Evolutionary conservation across 2,329 filamentous ascomycete species (phyloP).

Genomic region (Lecanosticta acicola): DNA sequence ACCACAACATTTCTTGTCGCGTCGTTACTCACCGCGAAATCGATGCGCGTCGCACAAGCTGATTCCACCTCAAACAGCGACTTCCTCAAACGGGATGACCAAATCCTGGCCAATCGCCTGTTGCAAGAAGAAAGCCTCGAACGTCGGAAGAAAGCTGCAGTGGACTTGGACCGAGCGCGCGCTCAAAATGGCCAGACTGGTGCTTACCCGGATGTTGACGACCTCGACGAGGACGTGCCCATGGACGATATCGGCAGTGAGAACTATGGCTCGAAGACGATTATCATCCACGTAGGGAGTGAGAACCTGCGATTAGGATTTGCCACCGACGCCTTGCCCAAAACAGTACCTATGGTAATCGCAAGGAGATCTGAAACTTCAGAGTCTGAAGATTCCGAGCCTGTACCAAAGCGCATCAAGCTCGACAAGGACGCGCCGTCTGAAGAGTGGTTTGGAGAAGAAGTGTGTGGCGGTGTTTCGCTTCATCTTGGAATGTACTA

Average conservation of each 20-base stretch:
- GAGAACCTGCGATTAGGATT: slow-evolving; percentile 92
- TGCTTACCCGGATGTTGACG: slow-evolving; percentile 35
- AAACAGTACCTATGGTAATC: slow-evolving; percentile 88
- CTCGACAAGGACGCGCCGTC: slow-evolving; percentile 56
- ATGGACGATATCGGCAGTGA: slow-evolving; percentile 54
- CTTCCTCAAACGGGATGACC: slow-evolving; percentile 96
- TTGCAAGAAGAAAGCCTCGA: slow-evolving; percentile 83
- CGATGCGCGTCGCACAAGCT: slow-evolving; percentile 4
- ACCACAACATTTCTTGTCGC: background rate
- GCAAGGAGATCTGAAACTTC: slow-evolving; percentile 71
- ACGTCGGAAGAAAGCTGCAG: slow-evolving; percentile 74
- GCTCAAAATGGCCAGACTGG: slow-evolving; percentile 61
- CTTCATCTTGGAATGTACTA: slow-evolving; percentile 1
- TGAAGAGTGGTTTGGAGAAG: slow-evolving; percentile 83
- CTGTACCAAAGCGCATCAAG: slow-evolving; percentile 63
- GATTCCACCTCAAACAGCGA: slow-evolving; percentile 62
- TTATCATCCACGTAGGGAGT: slow-evolving; percentile 91
- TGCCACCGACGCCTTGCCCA: slow-evolving; percentile 91
- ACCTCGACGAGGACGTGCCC: slow-evolving; percentile 46
- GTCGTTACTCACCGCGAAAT: background rate
- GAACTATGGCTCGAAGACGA: slow-evolving; percentile 77
- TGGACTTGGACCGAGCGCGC: slow-evolving; percentile 79
- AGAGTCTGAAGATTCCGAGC: slow-evolving; percentile 80
- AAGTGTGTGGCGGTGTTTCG: slow-evolving; percentile 47
- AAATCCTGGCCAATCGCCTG: slow-evolving; percentile 81